These are phyloP conservation scores for Pyrenophora tritici-repentis DNA, from an alignment of 2,329 filamentous ascomycete species.

Conservation along the genomic window DNA sequence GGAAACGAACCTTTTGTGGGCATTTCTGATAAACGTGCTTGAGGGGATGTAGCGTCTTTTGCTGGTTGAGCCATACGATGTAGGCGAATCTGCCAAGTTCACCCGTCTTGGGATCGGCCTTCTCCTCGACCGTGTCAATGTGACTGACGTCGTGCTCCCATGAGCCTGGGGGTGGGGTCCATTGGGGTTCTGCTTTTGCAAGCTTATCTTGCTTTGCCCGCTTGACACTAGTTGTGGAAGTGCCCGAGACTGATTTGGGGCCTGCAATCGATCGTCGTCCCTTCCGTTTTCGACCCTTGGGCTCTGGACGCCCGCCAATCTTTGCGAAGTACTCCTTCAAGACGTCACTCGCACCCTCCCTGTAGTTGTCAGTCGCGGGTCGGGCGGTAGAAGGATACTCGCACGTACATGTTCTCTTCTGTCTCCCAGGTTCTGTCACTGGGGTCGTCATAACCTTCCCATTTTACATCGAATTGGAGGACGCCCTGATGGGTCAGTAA, in stretches of 20 bases:
- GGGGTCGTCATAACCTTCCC: constrained; percentile 76
- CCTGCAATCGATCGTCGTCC: constrained; percentile 31
- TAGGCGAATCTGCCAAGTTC: constrained; percentile 67
- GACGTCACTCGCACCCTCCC: constrained; percentile 54
- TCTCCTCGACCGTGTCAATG: constrained; percentile 75
- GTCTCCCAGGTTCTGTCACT: constrained; percentile 79
- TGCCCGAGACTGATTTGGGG: constrained; percentile 27
- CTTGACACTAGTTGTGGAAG: constrained; percentile 31
- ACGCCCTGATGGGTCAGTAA: constrained; percentile 25
- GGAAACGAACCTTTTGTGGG: constrained; percentile 67
- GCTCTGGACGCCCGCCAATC: constrained; percentile 66
- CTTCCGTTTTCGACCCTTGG: constrained; percentile 61
- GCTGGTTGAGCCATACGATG: constrained; percentile 73
- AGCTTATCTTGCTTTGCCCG: constrained; percentile 49
- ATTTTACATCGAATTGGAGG: constrained; percentile 72
- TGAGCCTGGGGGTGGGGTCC: constrained; percentile 71
- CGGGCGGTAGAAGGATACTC: not conserved
- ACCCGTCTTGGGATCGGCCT: constrained; percentile 44
- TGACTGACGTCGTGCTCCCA: constrained; percentile 76
- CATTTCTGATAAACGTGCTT: constrained; percentile 73
- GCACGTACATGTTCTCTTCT: constrained; percentile 68
- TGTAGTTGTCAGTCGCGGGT: constrained; percentile 13
- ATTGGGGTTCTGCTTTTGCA: constrained; percentile 53
- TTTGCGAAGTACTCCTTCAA: constrained; percentile 67
- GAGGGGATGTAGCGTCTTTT: constrained; percentile 75